Evolutionary conservation across 2,329 filamentous ascomycete genomes (phyloP).

Genomic region (Pseudogymnoascus sp.): DNA sequence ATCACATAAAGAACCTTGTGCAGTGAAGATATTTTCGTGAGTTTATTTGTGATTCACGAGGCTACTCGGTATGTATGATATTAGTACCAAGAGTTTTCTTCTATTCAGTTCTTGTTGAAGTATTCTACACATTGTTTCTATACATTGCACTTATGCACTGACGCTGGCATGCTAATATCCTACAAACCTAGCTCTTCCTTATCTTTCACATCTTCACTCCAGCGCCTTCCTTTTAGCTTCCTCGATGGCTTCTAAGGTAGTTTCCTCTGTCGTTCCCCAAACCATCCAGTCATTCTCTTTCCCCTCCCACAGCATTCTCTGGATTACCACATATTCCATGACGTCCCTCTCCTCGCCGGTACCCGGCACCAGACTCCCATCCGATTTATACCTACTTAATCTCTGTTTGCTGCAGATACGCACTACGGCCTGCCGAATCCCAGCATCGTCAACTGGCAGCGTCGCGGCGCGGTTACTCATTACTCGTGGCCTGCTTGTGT

Average conservation of each 20-base stretch:
- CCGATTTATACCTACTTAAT: constrained; percentile 33
- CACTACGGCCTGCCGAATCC: constrained; percentile 52
- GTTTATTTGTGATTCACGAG: neutral
- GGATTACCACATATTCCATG: constrained; percentile 57
- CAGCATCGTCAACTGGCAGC: constrained; percentile 36
- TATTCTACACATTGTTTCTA: neutral
- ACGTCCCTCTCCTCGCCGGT: constrained; percentile 44
- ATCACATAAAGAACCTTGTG: neutral
- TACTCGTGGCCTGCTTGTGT: constrained; percentile 32
- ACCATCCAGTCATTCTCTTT: constrained; percentile 48
- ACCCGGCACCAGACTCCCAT: constrained; percentile 36
- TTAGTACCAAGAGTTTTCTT: neutral
- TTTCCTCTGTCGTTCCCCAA: constrained; percentile 54
- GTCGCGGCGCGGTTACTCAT: constrained; percentile 44
- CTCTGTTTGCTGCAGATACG: constrained; percentile 48
- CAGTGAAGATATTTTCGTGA: neutral
- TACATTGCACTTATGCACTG: neutral
- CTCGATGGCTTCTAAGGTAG: constrained; percentile 31
- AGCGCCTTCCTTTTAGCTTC: constrained; percentile 14
- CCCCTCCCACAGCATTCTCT: constrained; percentile 36
- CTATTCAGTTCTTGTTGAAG: neutral
- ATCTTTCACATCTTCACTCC: neutral
- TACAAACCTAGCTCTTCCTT: neutral
- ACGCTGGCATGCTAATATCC: neutral
- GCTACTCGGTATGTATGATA: neutral